Evolutionary conservation across 495 filamentous ascomycete species (phyloP), one percentile per base, ranked within the genome.

Genomic region (Lasiosphaeria miniovina): DNA sequence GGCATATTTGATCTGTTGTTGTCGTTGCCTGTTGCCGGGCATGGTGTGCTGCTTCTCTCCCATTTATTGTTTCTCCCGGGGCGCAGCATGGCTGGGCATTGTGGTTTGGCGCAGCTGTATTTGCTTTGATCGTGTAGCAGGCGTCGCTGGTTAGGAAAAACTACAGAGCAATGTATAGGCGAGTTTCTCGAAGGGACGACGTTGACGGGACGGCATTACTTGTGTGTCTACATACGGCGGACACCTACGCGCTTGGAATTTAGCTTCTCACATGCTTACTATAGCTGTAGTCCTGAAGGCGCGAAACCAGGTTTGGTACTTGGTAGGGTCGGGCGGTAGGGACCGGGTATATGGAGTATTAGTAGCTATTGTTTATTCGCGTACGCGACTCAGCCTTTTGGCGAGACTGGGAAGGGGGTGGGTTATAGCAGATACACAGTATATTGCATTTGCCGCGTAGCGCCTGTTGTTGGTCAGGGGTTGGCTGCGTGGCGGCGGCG

Each of bases 1-100:
- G 64, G 15, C 58, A 61, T 52, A 61, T 63, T 7, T 64, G 32
- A 54, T n/a, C 2, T 24, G 24, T 24, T 24, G 24, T 2, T 24
- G 43, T 4, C 0, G 24, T 36, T 5, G 9, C 43, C 32, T 49
- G 35, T 11, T 8, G 43, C 52, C 6, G 31, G 49, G 10, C 53
- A 49, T 17, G 12, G 3, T 31, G 0, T 49, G 10, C 11, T 11
- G 35, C 31, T 34, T 58, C 24, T 43, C 14, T 48, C 24, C 24
- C 24, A 24, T 24, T 24, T 24, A 36, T 46, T 9, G 7, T 46
- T 46, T 46, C 43, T 46, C 15, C 5, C 12, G 43, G 15, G 12
- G 5, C 43, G 15, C 12, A n/a, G 43, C 43, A 46, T 46, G 5
- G 15, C 43, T 46, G 11, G 54, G 49, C 43, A 15, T 52, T 17